Conservation (phyloP, 2,329 filamentous ascomycete genomes). For the Triangularia setosa region DNA sequence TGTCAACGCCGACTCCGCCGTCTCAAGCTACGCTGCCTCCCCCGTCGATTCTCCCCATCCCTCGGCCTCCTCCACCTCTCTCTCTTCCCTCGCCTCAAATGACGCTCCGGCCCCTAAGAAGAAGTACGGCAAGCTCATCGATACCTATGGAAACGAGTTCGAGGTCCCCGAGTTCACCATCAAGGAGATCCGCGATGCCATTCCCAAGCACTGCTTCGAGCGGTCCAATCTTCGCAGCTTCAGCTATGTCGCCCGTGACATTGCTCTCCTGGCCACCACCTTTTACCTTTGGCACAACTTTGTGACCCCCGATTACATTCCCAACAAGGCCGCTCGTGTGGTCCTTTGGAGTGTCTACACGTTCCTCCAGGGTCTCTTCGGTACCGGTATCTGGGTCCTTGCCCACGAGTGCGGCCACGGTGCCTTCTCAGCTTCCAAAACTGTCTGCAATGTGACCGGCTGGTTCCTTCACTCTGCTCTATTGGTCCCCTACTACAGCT, state of each 20-base stretch:
- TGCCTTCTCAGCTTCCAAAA: constrained; percentile 89
- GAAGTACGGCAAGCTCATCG: constrained; percentile 65
- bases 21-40: constrained; percentile 55
- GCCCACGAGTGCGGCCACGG: constrained; percentile 98
- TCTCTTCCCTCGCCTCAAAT: constrained; percentile 80
- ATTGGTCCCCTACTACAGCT: constrained; percentile 91
- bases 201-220: constrained; percentile 95
- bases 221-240: constrained; percentile 74
- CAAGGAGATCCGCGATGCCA: constrained; percentile 95
- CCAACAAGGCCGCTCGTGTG: constrained; percentile 62
- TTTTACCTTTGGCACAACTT: constrained; percentile 89
- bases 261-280: constrained; percentile 65
- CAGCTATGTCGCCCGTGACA: constrained; percentile 79
- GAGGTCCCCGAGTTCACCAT: constrained; percentile 92
- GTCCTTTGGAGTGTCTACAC: constrained; percentile 65
- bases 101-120: constrained; percentile 36
- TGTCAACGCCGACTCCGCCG: constrained; percentile 43
- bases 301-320: constrained; percentile 78
- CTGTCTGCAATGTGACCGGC: constrained; percentile 83
- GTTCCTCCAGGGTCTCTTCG: constrained; percentile 85
- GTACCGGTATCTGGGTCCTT: constrained; percentile 90
- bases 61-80: constrained; percentile 79
- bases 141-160: constrained; percentile 95
- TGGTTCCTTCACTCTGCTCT: constrained; percentile 61
- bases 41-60: constrained; percentile 56